Percentiles rank a stretch among this genome's conserved stretches.
These are phyloP conservation scores for Hyphopichia fennica DNA, from an alignment of 1,139 yeast species.

Conservation along the genomic window DNA sequence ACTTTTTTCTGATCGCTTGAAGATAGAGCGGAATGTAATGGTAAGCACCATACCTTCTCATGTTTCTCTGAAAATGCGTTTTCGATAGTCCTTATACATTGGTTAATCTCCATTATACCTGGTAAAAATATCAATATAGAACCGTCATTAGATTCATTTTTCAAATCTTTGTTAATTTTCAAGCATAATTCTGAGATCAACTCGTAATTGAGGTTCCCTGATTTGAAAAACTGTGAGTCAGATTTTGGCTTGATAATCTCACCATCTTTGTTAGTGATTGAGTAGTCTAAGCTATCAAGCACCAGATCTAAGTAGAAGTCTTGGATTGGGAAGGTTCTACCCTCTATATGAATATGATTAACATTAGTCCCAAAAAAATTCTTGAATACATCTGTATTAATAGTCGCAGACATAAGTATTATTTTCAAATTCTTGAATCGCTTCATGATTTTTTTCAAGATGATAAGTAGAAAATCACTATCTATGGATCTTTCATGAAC, in stretches of 20 bases:
- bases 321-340: slow-evolving; percentile 87
- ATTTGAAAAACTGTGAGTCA: slow-evolving; percentile 60
- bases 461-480: slow-evolving; percentile 78
- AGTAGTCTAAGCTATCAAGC: slow-evolving; percentile 53
- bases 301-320: slow-evolving; percentile 73
- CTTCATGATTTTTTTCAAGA: slow-evolving; percentile 60
- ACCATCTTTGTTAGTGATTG: slow-evolving; percentile 45
- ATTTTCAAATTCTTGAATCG: slow-evolving; percentile 58
- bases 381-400: slow-evolving; percentile 68
- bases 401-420: slow-evolving; percentile 93
- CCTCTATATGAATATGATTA: slow-evolving; percentile 76
- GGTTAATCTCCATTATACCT: slow-evolving; percentile 84
- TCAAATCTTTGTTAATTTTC: slow-evolving; percentile 50
- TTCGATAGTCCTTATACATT: slow-evolving; percentile 31
- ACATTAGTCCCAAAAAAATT: slow-evolving; percentile 55
- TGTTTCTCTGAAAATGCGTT: slow-evolving; percentile 14
- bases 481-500: slow-evolving; percentile 95
- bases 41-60: slow-evolving; percentile 51
- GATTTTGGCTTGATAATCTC: slow-evolving; percentile 54
- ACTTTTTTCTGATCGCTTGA: slow-evolving; percentile 82
- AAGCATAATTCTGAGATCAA: slow-evolving; percentile 59
- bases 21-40: slow-evolving; percentile 84
- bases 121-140: slow-evolving; percentile 85
- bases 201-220: slow-evolving; percentile 73
- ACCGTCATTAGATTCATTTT: slow-evolving; percentile 49